Base-by-base conservation (phyloP, 2,329 filamentous ascomycete species). In the Emergomyces pasteurianus region DNA sequence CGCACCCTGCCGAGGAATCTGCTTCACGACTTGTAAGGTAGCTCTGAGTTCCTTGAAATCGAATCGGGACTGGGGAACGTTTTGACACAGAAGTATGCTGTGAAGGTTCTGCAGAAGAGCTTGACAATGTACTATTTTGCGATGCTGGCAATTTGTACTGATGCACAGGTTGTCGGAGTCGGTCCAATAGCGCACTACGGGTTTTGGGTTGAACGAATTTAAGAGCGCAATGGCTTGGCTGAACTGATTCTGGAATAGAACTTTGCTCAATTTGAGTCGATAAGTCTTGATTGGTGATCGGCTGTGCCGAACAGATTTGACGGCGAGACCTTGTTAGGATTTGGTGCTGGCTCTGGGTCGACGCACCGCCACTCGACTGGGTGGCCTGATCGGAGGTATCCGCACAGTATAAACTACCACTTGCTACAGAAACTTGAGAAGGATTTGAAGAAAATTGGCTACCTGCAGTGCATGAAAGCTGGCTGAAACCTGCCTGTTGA, bases 391-490 rank as follows among this genome's bases (percentile, higher is more conserved):
- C 53, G 16, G 50, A 60, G 31, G 52, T 34, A 23, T 46, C 36
- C 14, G 57, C 62, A 50, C 26, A 55, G 59, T 59, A 61, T 28
- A 62, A 55, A 47, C 60, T 63, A 8, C 60, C 59, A 59, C 61
- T 62, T 36, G 58, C 46, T 28, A 28, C 31, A 56, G 57, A 59
- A 1, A 6, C 31, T 53, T 63, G 63, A 14, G 61, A 63, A 28
- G 21, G 26, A 9, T 18, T 49, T n/a, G 56, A 58, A 49, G 43
- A 60, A 28, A 26, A 31, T 28, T 59, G 56, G 10, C 50, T 54
- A 12, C 52, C 47, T 21, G 57, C 58, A 46, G 21, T 28, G n/a
- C 10, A 28, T 12, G 61, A 57, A 42, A 55, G 43, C 52, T 59
- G 55, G 28, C 63, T 62, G 10, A 56, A 26, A n/a, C 8, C 26